Conservation (phyloP, 2,329 filamentous ascomycete genomes). For the Cladophialophora yegresii region DNA sequence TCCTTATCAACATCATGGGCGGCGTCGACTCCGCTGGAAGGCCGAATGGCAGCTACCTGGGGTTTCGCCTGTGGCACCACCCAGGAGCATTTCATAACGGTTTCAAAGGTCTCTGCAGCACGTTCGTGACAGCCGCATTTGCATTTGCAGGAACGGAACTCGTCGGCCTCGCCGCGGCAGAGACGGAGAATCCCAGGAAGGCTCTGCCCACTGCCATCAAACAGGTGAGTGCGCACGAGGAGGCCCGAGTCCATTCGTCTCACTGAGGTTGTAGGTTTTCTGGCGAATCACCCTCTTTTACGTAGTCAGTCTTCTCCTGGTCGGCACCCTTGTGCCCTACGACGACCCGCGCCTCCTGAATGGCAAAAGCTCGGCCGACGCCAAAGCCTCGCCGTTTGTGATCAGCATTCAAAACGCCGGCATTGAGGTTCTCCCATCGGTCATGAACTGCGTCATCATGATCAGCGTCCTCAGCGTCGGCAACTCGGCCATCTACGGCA, state of each 20-base stretch:
- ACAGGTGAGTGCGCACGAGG: slow-evolving; percentile 42
- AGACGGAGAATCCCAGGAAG: slow-evolving; percentile 55
- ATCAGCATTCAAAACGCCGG: slow-evolving; percentile 64
- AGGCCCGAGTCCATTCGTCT: neutral
- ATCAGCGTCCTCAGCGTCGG: slow-evolving; percentile 62
- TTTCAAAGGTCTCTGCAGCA: slow-evolving; percentile 57
- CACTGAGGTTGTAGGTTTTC: slow-evolving; percentile 39
- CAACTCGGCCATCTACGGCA: slow-evolving; percentile 61
- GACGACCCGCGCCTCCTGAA: slow-evolving; percentile 46
- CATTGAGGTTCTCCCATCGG: slow-evolving; percentile 60
- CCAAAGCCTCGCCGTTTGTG: slow-evolving; percentile 64
- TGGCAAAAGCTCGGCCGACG: slow-evolving; percentile 43
- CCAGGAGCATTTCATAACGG: slow-evolving; percentile 52
- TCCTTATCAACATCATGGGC: slow-evolving; percentile 68
- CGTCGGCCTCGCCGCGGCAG: slow-evolving; percentile 56
- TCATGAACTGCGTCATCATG: slow-evolving; percentile 69
- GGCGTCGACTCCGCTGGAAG: slow-evolving; percentile 67
- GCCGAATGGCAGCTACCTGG: slow-evolving; percentile 73
- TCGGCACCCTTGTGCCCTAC: slow-evolving; percentile 50
- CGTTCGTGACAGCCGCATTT: slow-evolving; percentile 60
- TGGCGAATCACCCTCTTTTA: slow-evolving; percentile 57
- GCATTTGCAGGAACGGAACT: slow-evolving; percentile 60
- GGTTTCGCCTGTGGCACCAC: slow-evolving; percentile 69
- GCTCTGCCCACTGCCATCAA: slow-evolving; percentile 53
- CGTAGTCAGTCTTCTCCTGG: slow-evolving; percentile 49